Percentiles rank a stretch among this genome's conserved stretches.
These are phyloP conservation scores for Trametes pubescens DNA, from an alignment of 1,284 basidiomycete species.

Conservation along the genomic window DNA sequence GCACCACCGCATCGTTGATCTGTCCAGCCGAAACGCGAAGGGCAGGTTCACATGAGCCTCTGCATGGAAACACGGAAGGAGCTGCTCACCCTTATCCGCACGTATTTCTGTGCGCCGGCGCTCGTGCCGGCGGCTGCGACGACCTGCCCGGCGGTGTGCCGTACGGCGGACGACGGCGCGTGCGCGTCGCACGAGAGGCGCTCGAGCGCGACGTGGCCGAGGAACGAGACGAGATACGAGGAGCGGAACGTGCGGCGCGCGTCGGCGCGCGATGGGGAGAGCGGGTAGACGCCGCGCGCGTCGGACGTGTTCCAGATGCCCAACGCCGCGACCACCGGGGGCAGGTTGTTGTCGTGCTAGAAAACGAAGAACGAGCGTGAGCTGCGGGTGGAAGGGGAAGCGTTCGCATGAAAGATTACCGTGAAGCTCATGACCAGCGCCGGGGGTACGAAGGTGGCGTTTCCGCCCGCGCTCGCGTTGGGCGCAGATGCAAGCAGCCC, in stretches of 20 bases:
- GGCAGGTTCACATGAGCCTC: neutral
- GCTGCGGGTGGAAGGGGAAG: neutral
- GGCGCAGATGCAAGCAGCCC: conserved; percentile 48
- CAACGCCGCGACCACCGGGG: conserved; percentile 51
- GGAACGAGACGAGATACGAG: conserved; percentile 50
- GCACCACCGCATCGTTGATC: conserved; percentile 50
- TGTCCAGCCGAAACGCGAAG: conserved; percentile 21
- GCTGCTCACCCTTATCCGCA: conserved; percentile 46
- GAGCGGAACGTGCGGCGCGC: conserved; percentile 47
- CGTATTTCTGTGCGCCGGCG: conserved; percentile 37
- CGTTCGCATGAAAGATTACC: conserved; percentile 32
- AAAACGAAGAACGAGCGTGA: neutral
- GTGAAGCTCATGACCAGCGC: conserved; percentile 53
- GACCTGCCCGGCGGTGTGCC: conserved; percentile 33
- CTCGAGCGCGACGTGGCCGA: conserved; percentile 52
- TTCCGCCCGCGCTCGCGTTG: conserved; percentile 31
- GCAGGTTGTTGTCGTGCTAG: conserved; percentile 55
- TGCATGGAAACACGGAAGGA: neutral
- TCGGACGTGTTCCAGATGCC: conserved; percentile 53
- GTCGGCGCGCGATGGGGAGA: conserved; percentile 44
- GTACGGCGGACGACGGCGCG: conserved; percentile 23
- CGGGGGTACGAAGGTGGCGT: conserved; percentile 44
- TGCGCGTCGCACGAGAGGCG: conserved; percentile 44
- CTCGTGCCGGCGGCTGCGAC: conserved; percentile 22
- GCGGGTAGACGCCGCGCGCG: conserved; percentile 43